A percentile compares a stretch with the other conserved stretches of the same genome.
Evolutionary conservation across 176 grass and related monocot genomes (phyloP).

Genomic region (Olyra latifolia): DNA sequence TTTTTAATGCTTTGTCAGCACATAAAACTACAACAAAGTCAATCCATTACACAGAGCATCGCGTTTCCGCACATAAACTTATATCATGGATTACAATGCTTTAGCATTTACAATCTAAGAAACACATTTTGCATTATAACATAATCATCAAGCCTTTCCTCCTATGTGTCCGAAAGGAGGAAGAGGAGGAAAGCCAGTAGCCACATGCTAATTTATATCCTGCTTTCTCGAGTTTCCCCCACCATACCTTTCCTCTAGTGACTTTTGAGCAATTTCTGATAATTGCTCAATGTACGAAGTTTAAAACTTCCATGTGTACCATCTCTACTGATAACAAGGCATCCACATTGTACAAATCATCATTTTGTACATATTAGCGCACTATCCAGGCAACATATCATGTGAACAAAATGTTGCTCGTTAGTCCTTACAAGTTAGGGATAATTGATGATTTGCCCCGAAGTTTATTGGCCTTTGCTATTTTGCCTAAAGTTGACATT

Average conservation of each 20-base stretch:
- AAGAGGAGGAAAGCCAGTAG: neutral
- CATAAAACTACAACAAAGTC: neutral
- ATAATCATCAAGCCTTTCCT: neutral
- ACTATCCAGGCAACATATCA: neutral
- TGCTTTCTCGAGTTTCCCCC: neutral
- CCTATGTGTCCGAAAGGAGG: neutral
- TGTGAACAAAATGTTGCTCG: neutral
- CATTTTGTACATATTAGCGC: neutral
- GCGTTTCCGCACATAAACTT: neutral
- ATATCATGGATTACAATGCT: neutral
- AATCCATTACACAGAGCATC: neutral
- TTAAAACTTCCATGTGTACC: neutral
- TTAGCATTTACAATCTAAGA: neutral
- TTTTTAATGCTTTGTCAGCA: neutral
- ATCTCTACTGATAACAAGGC: neutral
- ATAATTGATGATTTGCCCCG: too few relatives aligned
- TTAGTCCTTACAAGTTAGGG: too few relatives aligned
- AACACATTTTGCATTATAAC: neutral
- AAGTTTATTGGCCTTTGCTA: too few relatives aligned
- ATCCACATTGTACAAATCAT: neutral
- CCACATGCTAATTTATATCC: neutral
- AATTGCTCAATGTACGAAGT: neutral
- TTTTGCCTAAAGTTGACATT: too few relatives aligned
- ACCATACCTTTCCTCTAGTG: neutral
- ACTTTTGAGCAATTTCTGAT: neutral